Base-by-base conservation (phyloP, 2,329 filamentous ascomycete species). In the Alternaria postmessia region DNA sequence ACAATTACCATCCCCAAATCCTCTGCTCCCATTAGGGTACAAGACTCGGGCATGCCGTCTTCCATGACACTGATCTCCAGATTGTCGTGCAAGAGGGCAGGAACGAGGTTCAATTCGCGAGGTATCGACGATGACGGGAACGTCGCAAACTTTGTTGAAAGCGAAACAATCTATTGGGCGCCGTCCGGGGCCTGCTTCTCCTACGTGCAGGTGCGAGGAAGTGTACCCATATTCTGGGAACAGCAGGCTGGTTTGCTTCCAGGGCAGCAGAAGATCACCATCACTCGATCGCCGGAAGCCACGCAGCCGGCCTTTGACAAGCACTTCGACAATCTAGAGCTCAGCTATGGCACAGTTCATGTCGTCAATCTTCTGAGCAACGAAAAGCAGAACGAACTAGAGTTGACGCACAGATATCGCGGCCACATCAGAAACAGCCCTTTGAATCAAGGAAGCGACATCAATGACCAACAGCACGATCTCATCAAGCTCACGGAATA, bases 71-170 rank as follows among this genome's bases (percentile, higher is more conserved):
- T 98, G 22, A 95, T 98, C 63, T 98, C 95, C 2, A 88, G 95
- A 32, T 83, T 98, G 38, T 98, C 95, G 2, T 98, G 94, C 74
- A 87, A 89, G 68, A 88, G 94, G 80, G 95, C 95, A 18, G 95
- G 95, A 22, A 99, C 95, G 16, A 87, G 95, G 41, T 99, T 98
- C 84, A 98, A 98, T 77, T 91, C 94, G n/a, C 87, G 95, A 68
- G 95, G 95, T 39, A 97, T 99, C 65, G 95, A 99, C 74, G 95
- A 99, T 75, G 93, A 98, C 73, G 95, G 95, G 14, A 93, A 98
- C 71, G 95, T 98, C 28, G 94, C 95, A 62, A 99, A 99, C 78
- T 99, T 97, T 79, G 95, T 98, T n/a, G 95, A 99, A 79, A 95
- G 93, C 0, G 95, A 99, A 80, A 96, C 93, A 0, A 88, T 94